A percentile compares a stretch with the other conserved stretches of the same genome.
phyloP scores from a whole-genome alignment of 2,329 filamentous ascomycete genomes.

The Cercospora zeina region DNA sequence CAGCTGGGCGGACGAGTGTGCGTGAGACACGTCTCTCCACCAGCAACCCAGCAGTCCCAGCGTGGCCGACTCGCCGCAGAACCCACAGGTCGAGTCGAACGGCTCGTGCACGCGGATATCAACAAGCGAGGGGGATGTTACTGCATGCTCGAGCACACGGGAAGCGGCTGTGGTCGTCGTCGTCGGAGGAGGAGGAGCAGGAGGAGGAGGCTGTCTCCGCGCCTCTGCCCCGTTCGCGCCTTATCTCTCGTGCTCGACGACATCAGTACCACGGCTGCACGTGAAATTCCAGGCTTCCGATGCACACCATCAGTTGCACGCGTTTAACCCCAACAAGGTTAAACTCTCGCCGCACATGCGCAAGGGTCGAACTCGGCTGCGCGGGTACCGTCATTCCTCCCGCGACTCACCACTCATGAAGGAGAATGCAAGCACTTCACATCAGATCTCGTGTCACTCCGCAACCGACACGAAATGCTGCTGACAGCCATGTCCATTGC shows the following conservation, averaged over 20 bases:
- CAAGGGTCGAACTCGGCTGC: conserved; percentile 9
- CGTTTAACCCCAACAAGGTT: conserved; percentile 12
- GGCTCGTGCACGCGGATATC: conserved; percentile 14
- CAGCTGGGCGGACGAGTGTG: conserved; percentile 13
- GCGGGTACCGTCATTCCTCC: neutral
- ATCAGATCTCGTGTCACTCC: neutral
- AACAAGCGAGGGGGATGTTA: conserved; percentile 6
- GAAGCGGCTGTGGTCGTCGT: too few species aligned
- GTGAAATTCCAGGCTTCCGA: conserved; percentile 17
- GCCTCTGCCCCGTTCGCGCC: conserved; percentile 12
- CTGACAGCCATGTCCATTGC: neutral
- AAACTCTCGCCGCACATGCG: conserved; percentile 10
- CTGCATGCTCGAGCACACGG: neutral
- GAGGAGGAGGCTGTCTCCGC: too few species aligned
- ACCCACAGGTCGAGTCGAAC: neutral
- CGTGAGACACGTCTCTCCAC: conserved; percentile 17
- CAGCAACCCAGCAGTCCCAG: neutral
- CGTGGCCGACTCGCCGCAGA: neutral
- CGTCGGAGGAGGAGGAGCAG: neutral
- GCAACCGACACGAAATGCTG: neutral
- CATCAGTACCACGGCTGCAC: conserved; percentile 9
- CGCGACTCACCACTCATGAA: neutral
- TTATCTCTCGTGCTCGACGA: neutral
- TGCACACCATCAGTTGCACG: conserved; percentile 15
- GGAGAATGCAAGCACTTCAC: neutral